Base-by-base conservation (phyloP, 1,139 yeast species). In the Taphrina wiesneri region DNA sequence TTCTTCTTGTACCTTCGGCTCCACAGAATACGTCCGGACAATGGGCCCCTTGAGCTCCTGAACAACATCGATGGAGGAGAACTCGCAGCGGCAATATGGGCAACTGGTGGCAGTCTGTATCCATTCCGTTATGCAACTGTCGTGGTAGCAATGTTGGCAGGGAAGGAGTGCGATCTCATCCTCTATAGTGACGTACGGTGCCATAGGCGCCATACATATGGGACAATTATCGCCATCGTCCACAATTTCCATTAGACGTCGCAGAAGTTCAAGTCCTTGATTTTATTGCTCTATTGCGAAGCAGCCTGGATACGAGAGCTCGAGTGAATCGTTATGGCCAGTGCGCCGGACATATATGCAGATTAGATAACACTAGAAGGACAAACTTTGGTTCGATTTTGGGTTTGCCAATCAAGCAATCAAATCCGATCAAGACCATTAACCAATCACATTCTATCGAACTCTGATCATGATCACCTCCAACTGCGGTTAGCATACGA, bases 51-150 rank as follows among this genome's bases (percentile, higher is more conserved):
- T 51, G 5, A 41, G 21, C 6, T 49, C 49, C n/a, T 52, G 51
- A 19, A 49, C 34, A 1, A 60, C 52, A 3, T 25, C 19, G 51
- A 60, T 9, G 25, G 39, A 7, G 30, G 51, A 23, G 23, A 60
- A 60, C 9, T 60, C 64, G 21, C 56, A 36, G 19, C 64, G 64
- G 52, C 64, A 60, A 21, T 60, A 60, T 7, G 64, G 64, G 30
- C 64, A 60, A 30, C 64, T 60, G 17, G 46, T 60, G 11, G 64
- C 56, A 17, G 47, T 36, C 25, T 60, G 51, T 3, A 51, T 53
- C 64, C 64, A 60, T 17, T 60, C 64, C 17, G 21, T 13, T 2
- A 60, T 17, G 51, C 64, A 60, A n/a, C 41, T 43, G 26, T 49
- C 43, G 25, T 60, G 64, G 28, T 49, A 60, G 43, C 56, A 32